Conservation (phyloP, 768 basidiomycete species). For the Macrocybe gigantea region DNA sequence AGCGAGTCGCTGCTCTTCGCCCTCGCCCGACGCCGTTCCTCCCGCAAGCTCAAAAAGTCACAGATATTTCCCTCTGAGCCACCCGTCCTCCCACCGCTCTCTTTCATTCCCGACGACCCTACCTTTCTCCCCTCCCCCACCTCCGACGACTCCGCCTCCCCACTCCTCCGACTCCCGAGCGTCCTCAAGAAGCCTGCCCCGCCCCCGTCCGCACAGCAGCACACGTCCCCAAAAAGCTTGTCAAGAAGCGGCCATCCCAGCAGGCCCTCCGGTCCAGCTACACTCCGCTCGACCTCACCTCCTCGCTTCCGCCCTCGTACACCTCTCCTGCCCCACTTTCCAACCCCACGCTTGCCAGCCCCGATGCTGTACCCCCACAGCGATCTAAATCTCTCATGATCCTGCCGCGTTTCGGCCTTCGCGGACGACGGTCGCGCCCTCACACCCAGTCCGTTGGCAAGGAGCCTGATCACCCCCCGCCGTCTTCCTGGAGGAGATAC, state of each 20-base stretch:
- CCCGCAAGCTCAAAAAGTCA: not conserved
- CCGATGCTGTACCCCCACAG: not conserved
- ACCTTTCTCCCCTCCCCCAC: not conserved
- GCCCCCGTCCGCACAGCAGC: no score
- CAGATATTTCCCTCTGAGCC: not conserved
- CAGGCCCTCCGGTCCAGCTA: no score
- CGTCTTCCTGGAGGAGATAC: no score
- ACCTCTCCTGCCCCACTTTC: not conserved
- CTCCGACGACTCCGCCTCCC: not conserved
- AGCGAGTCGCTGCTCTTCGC: not conserved
- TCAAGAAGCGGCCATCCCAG: no score
- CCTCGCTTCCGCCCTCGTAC: no score
- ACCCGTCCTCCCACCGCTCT: not conserved
- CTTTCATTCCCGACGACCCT: not conserved
- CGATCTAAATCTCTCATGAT: slow-evolving; percentile 1
- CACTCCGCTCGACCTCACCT: no score
- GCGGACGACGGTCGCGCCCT: not conserved
- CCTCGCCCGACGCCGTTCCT: not conserved
- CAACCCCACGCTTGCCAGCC: not conserved
- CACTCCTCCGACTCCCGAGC: no score
- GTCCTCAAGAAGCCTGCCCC: no score
- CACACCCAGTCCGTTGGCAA: not conserved
- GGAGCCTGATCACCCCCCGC: no score
- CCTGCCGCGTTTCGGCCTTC: not conserved
- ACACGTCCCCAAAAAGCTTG: no score